These are phyloP conservation scores for Penicillium bovifimosum DNA, from an alignment of 495 filamentous ascomycete species.

Conservation along the genomic window DNA sequence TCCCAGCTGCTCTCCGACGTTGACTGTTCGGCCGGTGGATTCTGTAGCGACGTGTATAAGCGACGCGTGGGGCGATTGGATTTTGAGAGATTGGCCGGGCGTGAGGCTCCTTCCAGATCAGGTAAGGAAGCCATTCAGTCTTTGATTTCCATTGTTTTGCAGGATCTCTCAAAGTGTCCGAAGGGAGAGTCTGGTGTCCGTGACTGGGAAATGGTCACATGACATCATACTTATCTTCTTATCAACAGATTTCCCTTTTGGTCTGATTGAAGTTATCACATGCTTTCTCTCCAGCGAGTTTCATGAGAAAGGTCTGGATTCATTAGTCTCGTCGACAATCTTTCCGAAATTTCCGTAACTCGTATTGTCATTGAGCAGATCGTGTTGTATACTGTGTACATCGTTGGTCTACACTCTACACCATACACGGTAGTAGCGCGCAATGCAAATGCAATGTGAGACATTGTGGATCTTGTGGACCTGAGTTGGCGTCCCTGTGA, in stretches of 20 bases:
- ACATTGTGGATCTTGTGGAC: neutral
- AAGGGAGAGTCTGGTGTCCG: neutral
- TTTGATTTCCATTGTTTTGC: neutral
- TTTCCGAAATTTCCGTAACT: too few species aligned
- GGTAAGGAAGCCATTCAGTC: constrained; percentile 4
- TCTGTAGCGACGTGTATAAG: neutral
- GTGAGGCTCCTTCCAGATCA: neutral
- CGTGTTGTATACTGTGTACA: too few species aligned
- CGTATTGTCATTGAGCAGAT: too few species aligned
- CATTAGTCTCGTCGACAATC: too few species aligned
- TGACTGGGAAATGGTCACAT: neutral
- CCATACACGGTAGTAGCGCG: too few species aligned
- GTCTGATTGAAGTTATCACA: too few species aligned
- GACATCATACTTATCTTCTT: neutral
- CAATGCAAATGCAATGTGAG: neutral
- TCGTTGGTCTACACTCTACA: too few species aligned
- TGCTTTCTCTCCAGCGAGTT: too few species aligned
- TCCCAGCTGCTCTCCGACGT: neutral
- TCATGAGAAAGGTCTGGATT: too few species aligned
- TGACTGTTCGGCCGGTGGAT: neutral
- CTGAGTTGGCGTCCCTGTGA: neutral
- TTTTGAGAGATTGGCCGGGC: neutral
- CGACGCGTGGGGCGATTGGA: neutral
- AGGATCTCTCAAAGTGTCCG: neutral
- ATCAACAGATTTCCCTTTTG: neutral